Percentiles rank a stretch among this genome's conserved stretches.
Evolutionary conservation across 139 green algal genomes (phyloP).

Genomic region (Limnomonas spitsbergensis): DNA sequence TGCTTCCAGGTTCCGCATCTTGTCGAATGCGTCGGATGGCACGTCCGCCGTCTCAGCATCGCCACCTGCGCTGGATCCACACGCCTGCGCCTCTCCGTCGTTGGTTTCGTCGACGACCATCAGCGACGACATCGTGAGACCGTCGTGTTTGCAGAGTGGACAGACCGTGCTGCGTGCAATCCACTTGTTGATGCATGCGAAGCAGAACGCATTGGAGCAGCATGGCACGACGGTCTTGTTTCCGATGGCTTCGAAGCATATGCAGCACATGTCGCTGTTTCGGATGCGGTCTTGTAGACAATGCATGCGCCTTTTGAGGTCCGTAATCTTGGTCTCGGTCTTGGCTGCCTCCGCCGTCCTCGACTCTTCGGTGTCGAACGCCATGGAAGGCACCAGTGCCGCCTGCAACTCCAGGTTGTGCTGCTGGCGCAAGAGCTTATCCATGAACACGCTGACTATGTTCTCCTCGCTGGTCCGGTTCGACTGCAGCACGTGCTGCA

Average conservation of each 20-base stretch:
- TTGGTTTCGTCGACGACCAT: background rate
- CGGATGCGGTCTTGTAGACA: background rate
- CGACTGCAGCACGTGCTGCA: background rate
- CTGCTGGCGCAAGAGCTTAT: background rate
- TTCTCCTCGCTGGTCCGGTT: background rate
- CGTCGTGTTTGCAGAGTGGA: background rate
- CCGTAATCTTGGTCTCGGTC: background rate
- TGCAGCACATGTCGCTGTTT: too few relatives aligned
- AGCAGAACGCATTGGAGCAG: slow-evolving; percentile 18
- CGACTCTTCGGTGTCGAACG: background rate
- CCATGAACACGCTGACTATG: slow-evolving; percentile 1
- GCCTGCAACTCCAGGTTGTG: background rate
- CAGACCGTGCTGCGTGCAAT: background rate
- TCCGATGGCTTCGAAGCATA: too few relatives aligned
- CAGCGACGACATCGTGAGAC: background rate
- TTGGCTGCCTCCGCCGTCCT: background rate
- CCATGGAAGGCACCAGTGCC: background rate
- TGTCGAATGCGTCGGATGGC: background rate
- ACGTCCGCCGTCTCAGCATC: too few relatives aligned
- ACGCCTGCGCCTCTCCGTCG: background rate
- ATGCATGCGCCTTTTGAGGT: background rate
- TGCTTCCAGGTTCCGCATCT: slow-evolving; percentile 1
- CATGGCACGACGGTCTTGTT: too few relatives aligned
- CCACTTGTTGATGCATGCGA: slow-evolving; percentile 14
- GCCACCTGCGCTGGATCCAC: too few relatives aligned